Evolutionary conservation across 208 protist genomes (phyloP).

Genomic region (Spongospora subterranea): DNA sequence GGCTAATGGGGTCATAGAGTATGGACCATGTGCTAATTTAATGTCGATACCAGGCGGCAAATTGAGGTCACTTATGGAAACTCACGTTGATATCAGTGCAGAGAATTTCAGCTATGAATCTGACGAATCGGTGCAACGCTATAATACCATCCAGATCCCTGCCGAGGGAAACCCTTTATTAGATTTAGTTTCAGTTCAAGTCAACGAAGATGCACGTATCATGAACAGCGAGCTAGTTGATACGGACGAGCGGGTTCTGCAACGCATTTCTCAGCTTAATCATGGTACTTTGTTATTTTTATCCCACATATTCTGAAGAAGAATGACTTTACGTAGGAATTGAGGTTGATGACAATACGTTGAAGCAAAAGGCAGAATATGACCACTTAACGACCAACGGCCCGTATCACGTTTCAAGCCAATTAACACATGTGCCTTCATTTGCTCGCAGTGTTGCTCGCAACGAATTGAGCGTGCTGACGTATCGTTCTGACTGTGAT

Average conservation of each 20-base stretch:
- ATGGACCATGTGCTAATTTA: not conserved
- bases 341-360: constrained; percentile 47
- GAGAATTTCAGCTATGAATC: not conserved
- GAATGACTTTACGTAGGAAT: not conserved
- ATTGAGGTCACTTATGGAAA: not conserved
- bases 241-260: constrained; percentile 4
- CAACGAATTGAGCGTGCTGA: constrained; percentile 44
- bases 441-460: constrained; percentile 8
- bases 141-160: constrained; percentile 46
- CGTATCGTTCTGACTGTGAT: constrained; percentile 1
- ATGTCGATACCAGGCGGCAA: constrained; percentile 4
- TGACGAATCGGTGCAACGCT: not conserved
- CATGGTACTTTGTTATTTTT: not conserved
- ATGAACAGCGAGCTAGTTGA: not conserved
- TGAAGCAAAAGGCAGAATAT: constrained; percentile 51
- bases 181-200: not conserved
- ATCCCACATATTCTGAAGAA: not conserved
- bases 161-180: not conserved
- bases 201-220: not conserved
- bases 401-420: not conserved
- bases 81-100: not conserved
- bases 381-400: constrained; percentile 30
- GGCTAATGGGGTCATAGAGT: not conserved
- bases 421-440: not conserved
- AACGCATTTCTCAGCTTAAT: constrained; percentile 36